Conservation (phyloP, 768 basidiomycete genomes). For the Mycena rosella region DNA sequence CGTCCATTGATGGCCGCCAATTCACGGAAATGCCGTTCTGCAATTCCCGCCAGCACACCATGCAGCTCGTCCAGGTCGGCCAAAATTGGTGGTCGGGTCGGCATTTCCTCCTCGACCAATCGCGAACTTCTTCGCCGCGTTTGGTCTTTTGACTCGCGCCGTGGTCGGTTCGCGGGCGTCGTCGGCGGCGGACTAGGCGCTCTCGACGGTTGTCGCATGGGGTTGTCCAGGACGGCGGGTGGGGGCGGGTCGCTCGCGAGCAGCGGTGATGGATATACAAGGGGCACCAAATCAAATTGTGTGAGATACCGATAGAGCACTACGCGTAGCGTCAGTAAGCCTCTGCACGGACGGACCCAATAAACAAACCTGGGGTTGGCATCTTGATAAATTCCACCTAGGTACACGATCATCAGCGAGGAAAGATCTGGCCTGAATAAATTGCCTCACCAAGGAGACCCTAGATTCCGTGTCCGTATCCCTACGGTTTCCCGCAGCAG, state of each 20-base stretch:
- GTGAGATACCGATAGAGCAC: constrained; percentile 80
- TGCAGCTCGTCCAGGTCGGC: constrained; percentile 80
- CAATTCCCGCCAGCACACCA: constrained; percentile 73
- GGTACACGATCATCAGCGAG: constrained; percentile 1
- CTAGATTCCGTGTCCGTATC: constrained; percentile 56
- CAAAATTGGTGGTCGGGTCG: constrained; percentile 71
- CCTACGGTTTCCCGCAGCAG: constrained; percentile 43
- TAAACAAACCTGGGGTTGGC: constrained; percentile 55
- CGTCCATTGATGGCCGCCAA: constrained; percentile 61
- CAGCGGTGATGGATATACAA: constrained; percentile 78
- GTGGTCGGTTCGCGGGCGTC: constrained; percentile 79
- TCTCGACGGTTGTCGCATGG: constrained; percentile 58
- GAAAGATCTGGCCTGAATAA: neutral
- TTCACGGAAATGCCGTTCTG: constrained; percentile 80
- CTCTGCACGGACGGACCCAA: neutral
- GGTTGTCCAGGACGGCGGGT: constrained; percentile 70
- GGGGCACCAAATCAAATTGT: constrained; percentile 79
- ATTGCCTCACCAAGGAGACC: constrained; percentile 56
- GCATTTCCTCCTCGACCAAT: constrained; percentile 73
- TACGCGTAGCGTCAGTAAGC: neutral
- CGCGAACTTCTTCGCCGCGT: constrained; percentile 77
- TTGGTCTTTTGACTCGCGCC: constrained; percentile 73
- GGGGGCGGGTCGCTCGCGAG: constrained; percentile 77
- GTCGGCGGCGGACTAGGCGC: constrained; percentile 62
- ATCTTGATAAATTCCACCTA: constrained; percentile 85